Evolutionary conservation across 2,329 filamentous ascomycete genomes (phyloP).

Genomic region (Colletotrichum brevisporum): DNA sequence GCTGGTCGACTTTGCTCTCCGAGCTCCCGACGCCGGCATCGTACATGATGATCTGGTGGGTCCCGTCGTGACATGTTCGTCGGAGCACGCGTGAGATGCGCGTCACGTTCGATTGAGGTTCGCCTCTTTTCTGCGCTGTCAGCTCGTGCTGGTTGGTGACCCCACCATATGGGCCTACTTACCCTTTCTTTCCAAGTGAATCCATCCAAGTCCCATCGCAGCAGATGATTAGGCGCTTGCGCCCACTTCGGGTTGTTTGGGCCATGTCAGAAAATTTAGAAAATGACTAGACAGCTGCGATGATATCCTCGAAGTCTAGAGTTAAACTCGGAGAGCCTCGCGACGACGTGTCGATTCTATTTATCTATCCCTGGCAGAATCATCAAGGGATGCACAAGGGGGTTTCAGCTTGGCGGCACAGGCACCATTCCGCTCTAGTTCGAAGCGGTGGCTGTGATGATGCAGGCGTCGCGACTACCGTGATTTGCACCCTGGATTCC

Average conservation of each 20-base stretch:
- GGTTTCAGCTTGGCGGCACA: too few relatives aligned
- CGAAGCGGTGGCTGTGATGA: too few relatives aligned
- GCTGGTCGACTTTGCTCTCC: slow-evolving; percentile 60
- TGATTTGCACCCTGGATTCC: too few relatives aligned
- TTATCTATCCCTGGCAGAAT: too few relatives aligned
- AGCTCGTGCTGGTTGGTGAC: neutral
- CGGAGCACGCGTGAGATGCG: slow-evolving; percentile 71
- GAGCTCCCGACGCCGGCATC: slow-evolving; percentile 72
- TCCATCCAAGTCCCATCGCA: slow-evolving; percentile 70
- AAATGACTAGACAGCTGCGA: neutral
- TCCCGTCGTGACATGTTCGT: slow-evolving; percentile 63
- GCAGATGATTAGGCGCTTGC: slow-evolving; percentile 64
- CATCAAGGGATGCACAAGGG: too few relatives aligned
- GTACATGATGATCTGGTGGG: slow-evolving; percentile 72
- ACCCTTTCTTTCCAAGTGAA: slow-evolving; percentile 53
- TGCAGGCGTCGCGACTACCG: too few relatives aligned
- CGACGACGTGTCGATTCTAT: neutral
- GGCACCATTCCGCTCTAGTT: too few relatives aligned
- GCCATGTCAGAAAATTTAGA: neutral
- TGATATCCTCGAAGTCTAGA: neutral
- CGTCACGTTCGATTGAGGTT: slow-evolving; percentile 69
- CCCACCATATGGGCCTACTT: slow-evolving; percentile 52
- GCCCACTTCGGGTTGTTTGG: neutral
- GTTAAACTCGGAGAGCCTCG: neutral
- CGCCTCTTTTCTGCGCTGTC: neutral